Base-by-base conservation (phyloP, 2,329 filamentous ascomycete genomes). In the Epichloe coenophiala region DNA sequence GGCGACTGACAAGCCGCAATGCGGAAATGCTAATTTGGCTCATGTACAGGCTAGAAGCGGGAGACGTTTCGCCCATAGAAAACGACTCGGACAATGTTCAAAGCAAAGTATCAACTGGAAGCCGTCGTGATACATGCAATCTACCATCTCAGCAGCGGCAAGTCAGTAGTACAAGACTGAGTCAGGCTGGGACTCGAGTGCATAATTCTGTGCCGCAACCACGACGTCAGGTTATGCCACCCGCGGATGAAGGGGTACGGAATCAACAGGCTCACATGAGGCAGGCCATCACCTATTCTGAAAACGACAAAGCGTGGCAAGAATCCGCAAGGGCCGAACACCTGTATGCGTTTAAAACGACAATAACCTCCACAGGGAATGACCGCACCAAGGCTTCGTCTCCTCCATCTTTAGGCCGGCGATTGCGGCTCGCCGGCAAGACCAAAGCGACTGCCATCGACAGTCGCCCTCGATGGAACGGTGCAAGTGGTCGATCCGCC, bases 401-500 rank as follows among this genome's bases (percentile, higher is more conserved):
- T 4, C 55, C 57, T 3, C 55, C 58, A 8, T 61, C 65, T 3
- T 60, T 68, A 46, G 64, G 65, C 8, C 61, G 66, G 51, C 63
- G 66, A 12, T 59, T 67, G 51, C 61, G 64, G 11, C 59, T 64
- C 33, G 52, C 64, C 46, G 59, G 61, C 40, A 61, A 65, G 66
- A 57, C 65, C 60, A 55, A 69, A 60, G 63, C 56, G 59, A 68
- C 58, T 55, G 62, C 58, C 54, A 31, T 70, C 49, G 70, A 74
- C 27, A 69, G 61, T 48, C 71, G 73, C 21, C 79, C 81, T 5
- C 73, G 81, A 51, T 89, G 86, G 86, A 83, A 81, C 58, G 85
- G 85, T 17, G 80, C 81, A 38, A 88, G 81, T 61, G 86, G 86
- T 31, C 78, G 85, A 56, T 74, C 75, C 41, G 71, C 77, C 37